Conservation (phyloP, 192 early-diverging fungal species). For the Podila clonocystis region DNA sequence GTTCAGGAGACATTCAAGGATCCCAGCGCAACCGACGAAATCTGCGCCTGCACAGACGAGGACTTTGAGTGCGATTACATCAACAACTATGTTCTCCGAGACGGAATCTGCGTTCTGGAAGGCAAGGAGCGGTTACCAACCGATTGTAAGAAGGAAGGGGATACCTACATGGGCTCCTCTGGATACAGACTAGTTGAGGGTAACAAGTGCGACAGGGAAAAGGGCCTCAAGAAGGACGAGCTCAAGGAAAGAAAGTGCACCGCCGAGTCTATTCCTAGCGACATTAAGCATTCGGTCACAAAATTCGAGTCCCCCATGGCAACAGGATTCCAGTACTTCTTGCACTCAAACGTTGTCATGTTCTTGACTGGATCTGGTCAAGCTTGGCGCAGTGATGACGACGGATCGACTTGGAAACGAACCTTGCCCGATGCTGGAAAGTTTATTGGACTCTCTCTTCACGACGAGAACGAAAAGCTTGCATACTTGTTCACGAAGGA, state of each 20-base stretch:
- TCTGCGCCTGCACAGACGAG: constrained; percentile 79
- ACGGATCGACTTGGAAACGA: constrained; percentile 78
- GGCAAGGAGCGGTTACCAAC: constrained; percentile 66
- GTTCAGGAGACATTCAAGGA: constrained; percentile 71
- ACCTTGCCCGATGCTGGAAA: constrained; percentile 59
- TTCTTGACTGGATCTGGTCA: constrained; percentile 66
- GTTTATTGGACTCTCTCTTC: constrained; percentile 68
- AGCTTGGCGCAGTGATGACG: constrained; percentile 76
- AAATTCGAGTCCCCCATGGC: constrained; percentile 35
- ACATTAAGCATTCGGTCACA: constrained; percentile 32
- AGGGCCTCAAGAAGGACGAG: constrained; percentile 61
- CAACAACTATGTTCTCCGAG: constrained; percentile 68
- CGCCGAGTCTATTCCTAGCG: constrained; percentile 42
- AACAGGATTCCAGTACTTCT: constrained; percentile 67
- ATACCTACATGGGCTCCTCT: constrained; percentile 75
- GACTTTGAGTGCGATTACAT: constrained; percentile 95
- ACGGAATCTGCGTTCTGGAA: constrained; percentile 68
- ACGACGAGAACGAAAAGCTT: constrained; percentile 73
- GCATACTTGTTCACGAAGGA: constrained; percentile 71
- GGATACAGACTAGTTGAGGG: constrained; percentile 90
- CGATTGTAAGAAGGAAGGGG: constrained; percentile 69
- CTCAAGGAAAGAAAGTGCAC: constrained; percentile 65
- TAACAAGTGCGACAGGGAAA: constrained; percentile 71
- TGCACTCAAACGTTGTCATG: constrained; percentile 69
- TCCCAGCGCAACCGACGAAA: constrained; percentile 59